Percentiles rank a stretch among this genome's conserved stretches.
phyloP scores from a whole-genome alignment of 805 yeast genomes.

The Lachancea mirantina region DNA sequence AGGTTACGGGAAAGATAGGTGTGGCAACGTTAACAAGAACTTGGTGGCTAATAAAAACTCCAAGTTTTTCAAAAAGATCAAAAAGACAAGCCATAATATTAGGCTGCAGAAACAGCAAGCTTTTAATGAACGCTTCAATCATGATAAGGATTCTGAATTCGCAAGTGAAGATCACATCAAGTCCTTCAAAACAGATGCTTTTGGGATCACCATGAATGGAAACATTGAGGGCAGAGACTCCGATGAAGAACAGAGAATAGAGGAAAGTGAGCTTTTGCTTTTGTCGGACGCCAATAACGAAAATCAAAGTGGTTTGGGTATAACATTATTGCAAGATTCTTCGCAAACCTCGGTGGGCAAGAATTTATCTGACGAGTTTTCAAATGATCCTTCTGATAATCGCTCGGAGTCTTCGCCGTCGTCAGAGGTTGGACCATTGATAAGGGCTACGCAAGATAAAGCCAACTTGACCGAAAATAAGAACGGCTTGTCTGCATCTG shows the following conservation, averaged over 20 bases:
- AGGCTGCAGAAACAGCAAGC: slow-evolving; percentile 5
- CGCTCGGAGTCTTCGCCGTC: slow-evolving; percentile 3
- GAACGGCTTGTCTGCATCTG: not conserved
- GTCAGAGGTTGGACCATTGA: slow-evolving; percentile 9
- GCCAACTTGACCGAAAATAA: slow-evolving; percentile 1
- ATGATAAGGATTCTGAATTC: slow-evolving; percentile 1
- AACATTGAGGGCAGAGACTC: slow-evolving; percentile 1
- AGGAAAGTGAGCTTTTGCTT: slow-evolving; percentile 13
- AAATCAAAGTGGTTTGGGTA: slow-evolving; percentile 12
- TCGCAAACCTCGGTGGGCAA: not conserved
- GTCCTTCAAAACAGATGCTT: slow-evolving; percentile 8
- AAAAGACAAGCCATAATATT: slow-evolving; percentile 18
- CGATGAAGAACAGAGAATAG: slow-evolving; percentile 13
- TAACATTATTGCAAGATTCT: slow-evolving; percentile 3
- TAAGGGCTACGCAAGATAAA: slow-evolving; percentile 2
- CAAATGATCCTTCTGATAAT: not conserved
- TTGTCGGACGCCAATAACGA: slow-evolving; percentile 10
- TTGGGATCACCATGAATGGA: slow-evolving; percentile 12
- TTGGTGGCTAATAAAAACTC: slow-evolving; percentile 44
- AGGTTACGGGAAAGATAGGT: slow-evolving; percentile 70
- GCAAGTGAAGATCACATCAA: not conserved
- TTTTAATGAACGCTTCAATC: too few species aligned
- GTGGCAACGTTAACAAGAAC: slow-evolving; percentile 48
- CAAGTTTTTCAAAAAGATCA: slow-evolving; percentile 36
- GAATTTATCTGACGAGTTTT: not conserved